A percentile compares a stretch with the other conserved stretches of the same genome.
Conservation (phyloP, 176 grass and related monocot species). For the Thinopyrum elongatum region DNA sequence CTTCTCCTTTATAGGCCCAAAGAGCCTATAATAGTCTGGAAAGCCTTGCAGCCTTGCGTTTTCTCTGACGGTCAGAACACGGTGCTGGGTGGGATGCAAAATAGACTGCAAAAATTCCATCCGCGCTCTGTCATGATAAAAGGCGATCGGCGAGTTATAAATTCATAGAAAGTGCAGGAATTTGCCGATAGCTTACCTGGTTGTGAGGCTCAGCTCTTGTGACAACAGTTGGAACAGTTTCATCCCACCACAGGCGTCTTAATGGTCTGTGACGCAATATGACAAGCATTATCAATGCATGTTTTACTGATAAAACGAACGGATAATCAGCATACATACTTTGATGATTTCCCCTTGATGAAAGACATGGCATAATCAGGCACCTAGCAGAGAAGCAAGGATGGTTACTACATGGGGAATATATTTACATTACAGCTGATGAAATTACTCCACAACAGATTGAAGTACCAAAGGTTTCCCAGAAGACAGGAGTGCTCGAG, state of each 20-base stretch:
- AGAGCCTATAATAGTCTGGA: constrained; percentile 51
- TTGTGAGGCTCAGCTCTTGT: constrained; percentile 71
- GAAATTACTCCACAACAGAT: background rate
- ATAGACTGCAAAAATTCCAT: constrained; percentile 26
- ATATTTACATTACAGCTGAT: background rate
- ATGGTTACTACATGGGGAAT: background rate
- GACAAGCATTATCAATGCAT: background rate
- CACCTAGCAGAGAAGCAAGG: constrained; percentile 31
- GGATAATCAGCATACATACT: constrained; percentile 33
- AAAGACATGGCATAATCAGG: constrained; percentile 64
- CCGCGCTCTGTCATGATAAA: background rate
- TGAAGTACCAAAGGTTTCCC: constrained; percentile 58
- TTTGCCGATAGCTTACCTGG: constrained; percentile 26
- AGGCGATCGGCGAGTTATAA: background rate
- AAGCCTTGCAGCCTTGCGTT: constrained; percentile 70
- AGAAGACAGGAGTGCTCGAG: constrained; percentile 33
- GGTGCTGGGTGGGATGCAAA: constrained; percentile 52
- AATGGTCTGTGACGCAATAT: constrained; percentile 39
- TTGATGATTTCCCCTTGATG: constrained; percentile 46
- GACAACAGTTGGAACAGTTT: constrained; percentile 67
- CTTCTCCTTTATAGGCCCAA: constrained; percentile 51
- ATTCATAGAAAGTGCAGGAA: background rate
- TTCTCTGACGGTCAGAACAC: constrained; percentile 54
- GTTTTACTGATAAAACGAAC: background rate
- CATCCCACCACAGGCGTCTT: constrained; percentile 64